Evolutionary conservation across 768 basidiomycete genomes (phyloP).

Genomic region (Kwoniella heveanensis): DNA sequence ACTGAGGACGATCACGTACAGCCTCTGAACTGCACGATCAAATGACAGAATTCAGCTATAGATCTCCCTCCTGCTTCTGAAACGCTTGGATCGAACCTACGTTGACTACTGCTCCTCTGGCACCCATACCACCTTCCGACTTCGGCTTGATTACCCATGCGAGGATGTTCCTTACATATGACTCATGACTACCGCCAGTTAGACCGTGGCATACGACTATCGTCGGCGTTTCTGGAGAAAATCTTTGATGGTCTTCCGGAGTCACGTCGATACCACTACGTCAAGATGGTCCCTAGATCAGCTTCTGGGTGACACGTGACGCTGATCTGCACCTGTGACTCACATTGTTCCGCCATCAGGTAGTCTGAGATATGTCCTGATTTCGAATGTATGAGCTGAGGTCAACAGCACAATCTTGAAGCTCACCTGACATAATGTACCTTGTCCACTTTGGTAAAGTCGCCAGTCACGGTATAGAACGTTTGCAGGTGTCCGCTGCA

Average conservation of each 20-base stretch:
- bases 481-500: slow-evolving; percentile 58
- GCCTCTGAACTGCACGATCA: slow-evolving; percentile 65
- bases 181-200: slow-evolving; percentile 65
- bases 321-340: slow-evolving; percentile 9
- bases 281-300: neutral
- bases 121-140: slow-evolving; percentile 82
- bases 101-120: slow-evolving; percentile 61
- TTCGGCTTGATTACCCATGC: slow-evolving; percentile 70
- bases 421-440: slow-evolving; percentile 57
- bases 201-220: slow-evolving; percentile 53
- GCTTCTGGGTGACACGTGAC: neutral
- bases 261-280: slow-evolving; percentile 50
- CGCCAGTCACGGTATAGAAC: slow-evolving; percentile 55
- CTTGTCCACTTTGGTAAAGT: slow-evolving; percentile 57
- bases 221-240: slow-evolving; percentile 43
- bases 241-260: slow-evolving; percentile 31
- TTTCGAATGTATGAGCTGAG: slow-evolving; percentile 8
- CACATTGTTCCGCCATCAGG: slow-evolving; percentile 59
- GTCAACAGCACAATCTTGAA: slow-evolving; percentile 2
- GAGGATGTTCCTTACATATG: slow-evolving; percentile 82
- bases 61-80: neutral
- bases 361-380: slow-evolving; percentile 56
- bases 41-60: neutral
- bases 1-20: slow-evolving; percentile 63
- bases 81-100: slow-evolving; percentile 19